Evolutionary conservation across 805 yeast species (phyloP).

Genomic region (Myxozyma monticola): DNA sequence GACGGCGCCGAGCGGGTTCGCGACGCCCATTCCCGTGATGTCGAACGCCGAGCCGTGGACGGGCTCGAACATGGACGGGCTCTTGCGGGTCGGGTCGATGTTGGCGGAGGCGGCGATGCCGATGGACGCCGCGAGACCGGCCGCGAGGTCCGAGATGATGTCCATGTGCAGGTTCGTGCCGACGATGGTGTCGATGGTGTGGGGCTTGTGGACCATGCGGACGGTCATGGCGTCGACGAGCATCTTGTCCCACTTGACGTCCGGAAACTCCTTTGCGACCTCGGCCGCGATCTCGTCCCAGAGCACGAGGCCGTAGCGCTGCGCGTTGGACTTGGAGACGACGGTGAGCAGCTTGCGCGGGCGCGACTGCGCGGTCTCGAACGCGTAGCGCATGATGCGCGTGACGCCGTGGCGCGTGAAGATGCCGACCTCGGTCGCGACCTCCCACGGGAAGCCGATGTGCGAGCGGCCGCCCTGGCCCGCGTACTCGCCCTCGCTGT

Average conservation of each 20-base stretch:
- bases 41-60: constrained; percentile 32
- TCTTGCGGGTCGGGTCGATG: constrained; percentile 28
- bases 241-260: constrained; percentile 31
- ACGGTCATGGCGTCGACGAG: constrained; percentile 32
- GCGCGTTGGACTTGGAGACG: constrained; percentile 27
- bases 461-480: constrained; percentile 33
- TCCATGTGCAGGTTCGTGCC: constrained; percentile 31
- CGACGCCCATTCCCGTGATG: constrained; percentile 30
- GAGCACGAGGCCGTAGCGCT: constrained; percentile 28
- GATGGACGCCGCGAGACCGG: constrained; percentile 28
- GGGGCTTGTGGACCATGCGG: constrained; percentile 28
- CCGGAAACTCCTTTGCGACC: constrained; percentile 29
- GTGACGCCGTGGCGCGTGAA: constrained; percentile 28
- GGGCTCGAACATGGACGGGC: constrained; percentile 30
- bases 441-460: constrained; percentile 29
- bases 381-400: constrained; percentile 28
- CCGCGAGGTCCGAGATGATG: constrained; percentile 30
- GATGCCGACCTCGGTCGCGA: constrained; percentile 30
- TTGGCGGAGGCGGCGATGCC: constrained; percentile 31
- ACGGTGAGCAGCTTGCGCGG: constrained; percentile 27
- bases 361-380: constrained; percentile 22
- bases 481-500: constrained; percentile 31
- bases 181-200: constrained; percentile 26
- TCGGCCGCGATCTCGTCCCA: constrained; percentile 30
- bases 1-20: constrained; percentile 30